Percentiles rank a stretch among this genome's conserved stretches.
Evolutionary conservation across 768 basidiomycete genomes (phyloP).

Genomic region (Tricholoma furcatifolium): DNA sequence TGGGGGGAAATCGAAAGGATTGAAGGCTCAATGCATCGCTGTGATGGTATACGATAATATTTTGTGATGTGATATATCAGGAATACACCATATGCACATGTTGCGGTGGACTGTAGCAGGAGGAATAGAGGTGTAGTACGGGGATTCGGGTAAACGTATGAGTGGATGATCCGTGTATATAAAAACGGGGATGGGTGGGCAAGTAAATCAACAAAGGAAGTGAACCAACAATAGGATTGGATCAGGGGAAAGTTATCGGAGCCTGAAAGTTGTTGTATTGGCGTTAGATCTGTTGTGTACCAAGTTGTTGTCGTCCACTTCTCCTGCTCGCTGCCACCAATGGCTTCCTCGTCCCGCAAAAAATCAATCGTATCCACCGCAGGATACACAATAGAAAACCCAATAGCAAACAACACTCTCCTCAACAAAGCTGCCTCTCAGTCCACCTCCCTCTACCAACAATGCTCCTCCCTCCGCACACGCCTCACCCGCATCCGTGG

Average conservation of each 20-base stretch:
- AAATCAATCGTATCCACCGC: slow-evolving; percentile 71
- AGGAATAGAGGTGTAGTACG: no score
- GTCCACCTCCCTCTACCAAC: slow-evolving; percentile 88
- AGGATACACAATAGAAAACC: slow-evolving; percentile 69
- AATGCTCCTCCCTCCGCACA: slow-evolving; percentile 77
- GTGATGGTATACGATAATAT: no score
- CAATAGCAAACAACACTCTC: slow-evolving; percentile 77
- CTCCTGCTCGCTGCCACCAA: slow-evolving; percentile 30
- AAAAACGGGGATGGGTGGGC: no score
- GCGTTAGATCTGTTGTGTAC: slow-evolving; percentile 11
- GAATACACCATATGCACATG: no score
- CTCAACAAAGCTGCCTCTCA: slow-evolving; percentile 90
- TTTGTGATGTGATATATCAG: no score
- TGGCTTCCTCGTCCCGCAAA: slow-evolving; percentile 67
- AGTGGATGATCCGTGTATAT: no score
- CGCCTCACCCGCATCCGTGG: slow-evolving; percentile 77
- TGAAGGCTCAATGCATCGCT: no score
- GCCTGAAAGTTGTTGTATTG: slow-evolving; percentile 19
- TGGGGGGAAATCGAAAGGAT: no score
- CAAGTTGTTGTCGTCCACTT: slow-evolving; percentile 7
- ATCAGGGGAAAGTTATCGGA: slow-evolving; percentile 21
- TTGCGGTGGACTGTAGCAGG: no score
- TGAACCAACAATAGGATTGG: no score
- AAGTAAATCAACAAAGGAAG: no score
- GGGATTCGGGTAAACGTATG: no score